Base-by-base conservation (phyloP, 139 green algal genomes). In the Coelastrella sp. region DNA sequence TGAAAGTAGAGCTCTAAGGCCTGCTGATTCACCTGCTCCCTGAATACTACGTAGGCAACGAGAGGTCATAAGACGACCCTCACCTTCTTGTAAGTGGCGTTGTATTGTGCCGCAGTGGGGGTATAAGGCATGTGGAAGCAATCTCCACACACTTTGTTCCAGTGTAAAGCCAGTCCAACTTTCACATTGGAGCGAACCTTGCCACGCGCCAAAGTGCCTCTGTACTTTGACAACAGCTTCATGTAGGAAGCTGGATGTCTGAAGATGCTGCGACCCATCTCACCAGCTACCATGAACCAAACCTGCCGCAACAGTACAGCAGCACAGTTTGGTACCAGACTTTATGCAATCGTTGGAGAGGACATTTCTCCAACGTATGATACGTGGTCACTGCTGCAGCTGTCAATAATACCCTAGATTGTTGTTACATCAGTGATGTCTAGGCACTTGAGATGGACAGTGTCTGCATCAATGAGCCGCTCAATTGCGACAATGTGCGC, bases 131-230 rank as follows among this genome's bases (percentile, higher is more conserved):
- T 76, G 57, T 41, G 34, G 69, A 87, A 87, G 82, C 82, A 87
- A 57, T 83, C 35, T 17, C 82, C 82, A 32, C 82, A 87, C 40
- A 87, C 82, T 60, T 87, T 87, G 82, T 87, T 83, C 82, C 82
- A 87, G 69, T 87, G 82, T 40, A 87, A 57, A 4, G 82, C 82
- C 6, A 87, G 13, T 6, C 82, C 82, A 13, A 86, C 30, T 51
- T 78, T 77, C 11, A 78, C 32, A 32, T 78, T 34, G 13, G 41
- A 51, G 17, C 13, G 23, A 2, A 48, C 34, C 50, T 82, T 81
- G 41, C 68, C 51, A 19, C 37, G 66, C 5, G 45, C 67, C 40
- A 82, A 32, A 8, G 35, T 75, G 53, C 51, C 69, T 34, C 71
- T 60, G 82, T 87, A 87, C 69, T 83, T 87, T 15, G 17, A 38